These are phyloP conservation scores for Alternaria viburni DNA, from an alignment of 2,329 filamentous ascomycete genomes.

Conservation along the genomic window DNA sequence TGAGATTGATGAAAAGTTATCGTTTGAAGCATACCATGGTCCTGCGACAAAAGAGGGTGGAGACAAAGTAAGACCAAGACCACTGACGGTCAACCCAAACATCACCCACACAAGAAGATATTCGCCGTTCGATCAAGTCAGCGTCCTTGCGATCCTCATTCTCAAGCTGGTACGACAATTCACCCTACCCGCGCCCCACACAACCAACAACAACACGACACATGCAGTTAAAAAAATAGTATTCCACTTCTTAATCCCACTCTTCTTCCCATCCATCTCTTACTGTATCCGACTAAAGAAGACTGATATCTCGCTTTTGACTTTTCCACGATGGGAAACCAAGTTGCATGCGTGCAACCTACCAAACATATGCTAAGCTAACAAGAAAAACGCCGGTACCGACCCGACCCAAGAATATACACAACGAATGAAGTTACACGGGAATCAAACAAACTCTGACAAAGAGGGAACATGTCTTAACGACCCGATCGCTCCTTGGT, in stretches of 20 bases:
- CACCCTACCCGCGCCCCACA: neutral
- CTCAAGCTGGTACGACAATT: fast-evolving
- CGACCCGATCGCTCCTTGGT: slow-evolving; percentile 38
- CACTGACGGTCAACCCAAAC: neutral
- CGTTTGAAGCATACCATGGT: neutral
- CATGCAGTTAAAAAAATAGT: neutral
- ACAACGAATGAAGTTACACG: slow-evolving; percentile 22
- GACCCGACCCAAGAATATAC: slow-evolving; percentile 26
- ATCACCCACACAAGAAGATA: neutral
- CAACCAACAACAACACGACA: neutral
- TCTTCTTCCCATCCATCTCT: neutral
- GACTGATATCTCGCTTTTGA: slow-evolving; percentile 16
- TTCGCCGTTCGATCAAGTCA: neutral
- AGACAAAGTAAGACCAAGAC: fast-evolving
- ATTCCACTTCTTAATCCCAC: neutral
- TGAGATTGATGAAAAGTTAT: neutral
- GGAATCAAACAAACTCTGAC: neutral
- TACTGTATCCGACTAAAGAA: too few relatives aligned
- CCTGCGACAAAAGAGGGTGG: neutral
- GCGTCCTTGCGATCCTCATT: neutral
- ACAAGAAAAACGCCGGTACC: slow-evolving; percentile 22
- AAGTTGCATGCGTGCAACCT: neutral
- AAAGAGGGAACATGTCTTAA: slow-evolving; percentile 10
- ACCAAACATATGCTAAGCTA: neutral
- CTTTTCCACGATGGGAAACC: neutral